Evolutionary conservation across 192 early-diverging fungal species (phyloP), one percentile per base, ranked within the genome.

Genomic region (Geosiphon pyriformis): DNA sequence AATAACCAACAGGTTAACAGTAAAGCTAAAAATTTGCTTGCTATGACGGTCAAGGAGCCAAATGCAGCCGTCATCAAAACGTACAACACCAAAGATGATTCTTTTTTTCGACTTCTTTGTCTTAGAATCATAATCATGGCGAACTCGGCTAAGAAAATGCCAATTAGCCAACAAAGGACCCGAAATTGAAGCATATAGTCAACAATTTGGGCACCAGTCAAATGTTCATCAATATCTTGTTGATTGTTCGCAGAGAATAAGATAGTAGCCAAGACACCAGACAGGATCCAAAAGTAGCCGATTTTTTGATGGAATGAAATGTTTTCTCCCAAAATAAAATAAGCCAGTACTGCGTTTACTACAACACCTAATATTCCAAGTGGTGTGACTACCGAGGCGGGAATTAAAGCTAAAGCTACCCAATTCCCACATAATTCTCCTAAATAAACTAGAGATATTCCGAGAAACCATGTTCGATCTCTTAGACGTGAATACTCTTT

Each of bases 311-410:
- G 34, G 6, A 29, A 50, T 6, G 22, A 51, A 17, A 72, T 50
- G 12, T 59, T 50, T 35, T 72, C 70, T n/a, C 58, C 58, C 15
- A 72, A 37, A 15, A 72, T 30, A 34, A 56, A 46, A 1, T 48
- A 52, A 35, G 70, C 70, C 22, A 72, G 63, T 20, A 66, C 29
- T 27, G 63, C 63, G 31, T 72, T 72, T 22, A 58, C 57, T 29
- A 72, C 61, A 4, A 72, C 70, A 42, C 64, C 70, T 17, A 72
- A 42, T 26, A 72, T 72, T 57, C 70, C 70, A n/a, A 72, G 56
- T 11, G 70, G 70, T 12, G 70, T 72, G 6, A 72, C 70, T 17
- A 66, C 58, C 31, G 62, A 59, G 25, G 70, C 54, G 26, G 65
- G 67, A 18, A 58, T 66, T 2, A 72, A 26, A 50, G 50, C 35